Conservation (phyloP, 2,329 filamentous ascomycete genomes). For the Phialocephala sp. region DNA sequence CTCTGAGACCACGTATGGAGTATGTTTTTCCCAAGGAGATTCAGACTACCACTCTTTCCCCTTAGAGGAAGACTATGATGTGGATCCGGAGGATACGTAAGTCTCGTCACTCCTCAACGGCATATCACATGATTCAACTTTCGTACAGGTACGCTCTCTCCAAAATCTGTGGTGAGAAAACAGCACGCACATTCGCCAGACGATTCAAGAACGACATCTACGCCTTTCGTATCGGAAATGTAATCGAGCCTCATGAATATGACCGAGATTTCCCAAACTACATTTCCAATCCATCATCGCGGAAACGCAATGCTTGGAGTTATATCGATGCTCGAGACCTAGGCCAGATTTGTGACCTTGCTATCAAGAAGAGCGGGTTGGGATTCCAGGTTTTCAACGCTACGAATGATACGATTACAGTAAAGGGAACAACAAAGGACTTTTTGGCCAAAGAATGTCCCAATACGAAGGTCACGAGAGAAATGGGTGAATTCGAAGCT, state of each 20-base stretch:
- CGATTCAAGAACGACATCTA: conserved; percentile 65
- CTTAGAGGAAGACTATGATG: conserved; percentile 62
- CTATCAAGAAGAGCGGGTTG: conserved; percentile 57
- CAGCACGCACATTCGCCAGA: conserved; percentile 59
- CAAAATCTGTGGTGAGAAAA: conserved; percentile 63
- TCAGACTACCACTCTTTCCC: conserved; percentile 62
- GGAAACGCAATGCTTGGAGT: conserved; percentile 65
- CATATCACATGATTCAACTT: background rate
- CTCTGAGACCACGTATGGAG: conserved; percentile 65
- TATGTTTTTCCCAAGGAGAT: conserved; percentile 64
- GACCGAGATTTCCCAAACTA: conserved; percentile 56
- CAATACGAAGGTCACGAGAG: conserved; percentile 55
- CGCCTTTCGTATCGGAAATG: conserved; percentile 63
- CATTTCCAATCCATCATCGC: conserved; percentile 54
- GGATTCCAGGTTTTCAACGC: conserved; percentile 70
- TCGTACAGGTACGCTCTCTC: conserved; percentile 56
- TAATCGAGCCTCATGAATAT: conserved; percentile 67
- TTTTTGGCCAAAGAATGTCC: conserved; percentile 58
- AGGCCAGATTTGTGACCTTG: conserved; percentile 64
- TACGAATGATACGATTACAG: conserved; percentile 66
- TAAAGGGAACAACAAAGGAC: conserved; percentile 53
- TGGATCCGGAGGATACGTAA: conserved; percentile 52
- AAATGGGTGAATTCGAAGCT: conserved; percentile 63
- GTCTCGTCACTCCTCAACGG: background rate
- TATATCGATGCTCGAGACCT: conserved; percentile 68